Base-by-base conservation (phyloP, 192 early-diverging fungal species). In the Backusella sp. region DNA sequence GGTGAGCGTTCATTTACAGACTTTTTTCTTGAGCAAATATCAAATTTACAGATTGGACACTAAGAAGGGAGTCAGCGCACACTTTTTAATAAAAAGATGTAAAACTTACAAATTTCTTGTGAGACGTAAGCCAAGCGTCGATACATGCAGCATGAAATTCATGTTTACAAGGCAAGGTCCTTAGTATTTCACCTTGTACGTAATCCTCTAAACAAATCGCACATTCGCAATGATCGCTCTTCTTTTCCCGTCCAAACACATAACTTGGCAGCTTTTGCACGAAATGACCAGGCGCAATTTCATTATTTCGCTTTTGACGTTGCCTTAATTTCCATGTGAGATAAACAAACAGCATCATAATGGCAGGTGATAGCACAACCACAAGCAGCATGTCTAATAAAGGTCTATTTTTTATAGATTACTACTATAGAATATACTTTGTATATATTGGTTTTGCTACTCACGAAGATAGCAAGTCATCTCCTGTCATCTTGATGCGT, bases 151-250 rank as follows among this genome's bases (percentile, higher is more conserved):
- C 86, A 78, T 99, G 97, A 75, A 94, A 98, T 79, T 96, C 90
- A 81, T 99, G 97, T 70, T 85, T 87, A 84, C 97, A 99, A 2
- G 93, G 93, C 37, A 99, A 79, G 6, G 91, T 87, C 7, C 96
- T 84, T 39, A 98, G 75, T 73, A 90, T 85, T 23, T 96, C 94
- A 15, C 91, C 93, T 74, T 95, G 91, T 23, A 86, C 81, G 85
- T 94, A 99, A 73, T 97, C 95, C 12, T 98, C 96, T 73, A 99
- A 82, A 83, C 97, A 99, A 28, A 99, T 97, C 7, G 92, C 91
- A 82, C 97, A 99, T 65, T 91, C 91, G 2, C 86, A 83, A 26
- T 91, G 95, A 32, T 95, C 89, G 28, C 91, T 92, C 39, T 83
- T 83, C 70, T 92, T 92, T 65, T 90, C 74, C 21, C 73, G 68